These are phyloP conservation scores for Verticillium zaregamsianum DNA, from an alignment of 2,329 filamentous ascomycete genomes.

Conservation along the genomic window DNA sequence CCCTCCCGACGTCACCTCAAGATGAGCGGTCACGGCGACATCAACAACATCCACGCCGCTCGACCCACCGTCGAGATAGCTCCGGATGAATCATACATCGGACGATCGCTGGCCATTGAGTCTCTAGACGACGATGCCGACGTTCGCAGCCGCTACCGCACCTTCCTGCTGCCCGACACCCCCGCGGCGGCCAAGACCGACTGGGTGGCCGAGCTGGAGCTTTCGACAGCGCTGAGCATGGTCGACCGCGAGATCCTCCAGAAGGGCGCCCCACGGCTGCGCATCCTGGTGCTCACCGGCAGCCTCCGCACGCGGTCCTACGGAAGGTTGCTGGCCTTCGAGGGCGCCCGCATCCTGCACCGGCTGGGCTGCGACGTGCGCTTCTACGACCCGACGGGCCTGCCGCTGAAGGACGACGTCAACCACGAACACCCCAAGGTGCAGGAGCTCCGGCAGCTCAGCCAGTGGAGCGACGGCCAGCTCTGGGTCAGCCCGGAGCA, in stretches of 20 bases:
- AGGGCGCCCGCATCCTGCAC: constrained; percentile 56
- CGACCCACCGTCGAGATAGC: constrained; percentile 14
- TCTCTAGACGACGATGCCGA: constrained; percentile 39
- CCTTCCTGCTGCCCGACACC: constrained; percentile 45
- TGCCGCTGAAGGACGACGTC: constrained; percentile 61
- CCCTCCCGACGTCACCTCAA: neutral
- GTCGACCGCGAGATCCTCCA: constrained; percentile 39
- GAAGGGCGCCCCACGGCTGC: constrained; percentile 31
- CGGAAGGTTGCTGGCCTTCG: constrained; percentile 55
- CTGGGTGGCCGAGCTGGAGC: constrained; percentile 54
- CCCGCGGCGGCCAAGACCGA: constrained; percentile 32
- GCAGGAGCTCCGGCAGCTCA: constrained; percentile 57
- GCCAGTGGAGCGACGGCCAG: constrained; percentile 62
- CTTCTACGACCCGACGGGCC: constrained; percentile 51
- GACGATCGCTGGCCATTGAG: constrained; percentile 36
- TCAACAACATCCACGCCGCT: constrained; percentile 25
- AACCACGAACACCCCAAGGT: constrained; percentile 56
- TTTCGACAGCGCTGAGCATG: constrained; percentile 47
- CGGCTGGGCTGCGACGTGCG: constrained; percentile 64
- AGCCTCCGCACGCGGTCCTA: constrained; percentile 56
- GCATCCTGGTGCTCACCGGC: constrained; percentile 57
- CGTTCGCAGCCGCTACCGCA: constrained; percentile 47
- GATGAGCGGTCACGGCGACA: constrained; percentile 23
- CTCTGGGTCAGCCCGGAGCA: constrained; percentile 64
- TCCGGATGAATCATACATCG: constrained; percentile 17